phyloP scores from a whole-genome alignment of 2,329 filamentous ascomycete genomes.

The Colletotrichum sp. region DNA sequence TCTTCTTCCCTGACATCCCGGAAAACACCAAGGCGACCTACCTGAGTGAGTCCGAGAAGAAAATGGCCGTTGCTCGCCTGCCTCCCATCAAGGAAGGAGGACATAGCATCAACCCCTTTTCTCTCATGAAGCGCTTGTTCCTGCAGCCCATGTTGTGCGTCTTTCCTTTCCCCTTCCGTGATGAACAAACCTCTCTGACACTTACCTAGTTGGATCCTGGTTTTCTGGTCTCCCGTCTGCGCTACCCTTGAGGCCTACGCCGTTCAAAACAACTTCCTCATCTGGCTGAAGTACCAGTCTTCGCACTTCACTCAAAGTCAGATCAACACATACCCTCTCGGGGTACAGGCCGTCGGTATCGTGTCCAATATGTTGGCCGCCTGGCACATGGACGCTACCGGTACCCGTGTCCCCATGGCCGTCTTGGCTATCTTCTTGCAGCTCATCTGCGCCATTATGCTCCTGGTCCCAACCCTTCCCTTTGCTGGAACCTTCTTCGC shows the following conservation, averaged over 20 bases:
- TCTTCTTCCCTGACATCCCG: slow-evolving; percentile 55
- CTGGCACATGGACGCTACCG: slow-evolving; percentile 40
- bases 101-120: slow-evolving; percentile 25
- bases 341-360: slow-evolving; percentile 38
- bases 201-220: slow-evolving; percentile 30
- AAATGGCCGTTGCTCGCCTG: slow-evolving; percentile 43
- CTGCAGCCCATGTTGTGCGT: slow-evolving; percentile 25
- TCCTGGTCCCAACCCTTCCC: slow-evolving; percentile 33
- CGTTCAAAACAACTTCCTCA: slow-evolving; percentile 29
- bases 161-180: slow-evolving; percentile 6
- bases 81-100: slow-evolving; percentile 28
- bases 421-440: slow-evolving; percentile 35
- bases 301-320: slow-evolving; percentile 30
- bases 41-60: slow-evolving; percentile 30
- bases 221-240: slow-evolving; percentile 37
- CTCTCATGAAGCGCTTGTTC: slow-evolving; percentile 26
- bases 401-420: slow-evolving; percentile 36
- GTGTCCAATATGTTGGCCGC: slow-evolving; percentile 36
- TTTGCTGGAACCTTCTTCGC: slow-evolving; percentile 31
- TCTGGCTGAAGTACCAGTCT: slow-evolving; percentile 32
- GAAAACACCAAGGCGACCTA: slow-evolving; percentile 40
- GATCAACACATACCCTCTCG: slow-evolving; percentile 43
- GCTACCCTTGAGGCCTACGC: slow-evolving; percentile 38
- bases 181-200: neutral
- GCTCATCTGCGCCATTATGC: slow-evolving; percentile 34